Base-by-base conservation (phyloP, 2,329 filamentous ascomycete genomes). In the Paraconiothyrium brasiliense region DNA sequence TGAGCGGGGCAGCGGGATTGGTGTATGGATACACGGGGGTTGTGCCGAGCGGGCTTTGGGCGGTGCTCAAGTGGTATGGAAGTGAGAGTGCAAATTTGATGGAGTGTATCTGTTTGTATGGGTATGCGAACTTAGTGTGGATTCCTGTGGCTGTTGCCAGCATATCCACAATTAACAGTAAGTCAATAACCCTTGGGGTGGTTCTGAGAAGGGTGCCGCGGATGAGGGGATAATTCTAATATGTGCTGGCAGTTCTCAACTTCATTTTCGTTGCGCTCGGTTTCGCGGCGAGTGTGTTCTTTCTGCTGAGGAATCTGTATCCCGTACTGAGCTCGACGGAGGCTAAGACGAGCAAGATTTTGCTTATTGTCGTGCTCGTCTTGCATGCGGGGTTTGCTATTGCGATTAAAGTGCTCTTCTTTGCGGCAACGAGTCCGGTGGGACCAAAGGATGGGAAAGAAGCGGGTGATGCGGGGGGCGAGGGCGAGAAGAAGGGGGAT, bases 51-150 rank as follows among this genome's bases (percentile, higher is more conserved):
- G 89, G 85, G 10, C 86, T 99, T 35, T 99, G 94, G 89, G 90
- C 90, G 22, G 91, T 92, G 67, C 84, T 99, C 67, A 92, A 92
- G 72, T 99, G 97, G 90, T 98, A 97, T 80, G 94, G 94, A 60
- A 95, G 92, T 79, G 93, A 97, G 77, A 92, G 89, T 59, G 94
- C 94, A 65, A 97, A 97, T 80, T 83, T 99, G 62, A 87, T 99
- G 68, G 95, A 99, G 83, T 97, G 93, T 84, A 94, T 92, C 89
- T 92, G 93, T 62, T 84, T 99, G 39, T 99, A 98, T 79, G 95
- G 95, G 58, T 99, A 99, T 83, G 88, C 91, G 60, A 99, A 99
- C 82, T 84, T 99, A 73, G 92, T 99, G 75, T 99, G 95, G 95
- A 94, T 99, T 71, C 92, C 91, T 2, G 94, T 99, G 47, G 94